phyloP scores from a whole-genome alignment of 2,329 filamentous ascomycete genomes.

The Colletotrichum tropicale region DNA sequence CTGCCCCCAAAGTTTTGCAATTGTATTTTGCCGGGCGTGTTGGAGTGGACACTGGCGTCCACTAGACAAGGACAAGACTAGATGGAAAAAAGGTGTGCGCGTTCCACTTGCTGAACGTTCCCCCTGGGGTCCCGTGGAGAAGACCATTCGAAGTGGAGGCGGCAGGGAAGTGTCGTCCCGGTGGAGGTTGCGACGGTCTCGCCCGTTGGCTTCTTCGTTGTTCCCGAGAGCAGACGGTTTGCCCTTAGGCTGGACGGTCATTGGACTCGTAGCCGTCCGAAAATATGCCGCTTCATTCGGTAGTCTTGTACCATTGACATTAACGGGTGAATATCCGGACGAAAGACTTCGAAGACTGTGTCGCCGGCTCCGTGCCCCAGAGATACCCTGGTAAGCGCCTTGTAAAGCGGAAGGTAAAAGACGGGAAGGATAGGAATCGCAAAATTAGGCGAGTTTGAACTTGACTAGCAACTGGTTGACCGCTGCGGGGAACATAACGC shows the following conservation, averaged over 20 bases:
- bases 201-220: background rate
- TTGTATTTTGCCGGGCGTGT: conserved; percentile 14
- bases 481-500: conserved; percentile 4
- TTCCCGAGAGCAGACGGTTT: background rate
- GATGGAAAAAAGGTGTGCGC: background rate
- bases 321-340: background rate
- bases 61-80: conserved; percentile 15
- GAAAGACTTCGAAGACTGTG: background rate
- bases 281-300: background rate
- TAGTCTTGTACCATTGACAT: background rate
- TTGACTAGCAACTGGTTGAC: background rate
- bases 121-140: conserved; percentile 15
- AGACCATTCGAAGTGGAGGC: background rate
- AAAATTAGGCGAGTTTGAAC: conserved; percentile 5
- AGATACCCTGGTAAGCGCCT: background rate
- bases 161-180: background rate
- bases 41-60: background rate
- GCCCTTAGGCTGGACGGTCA: background rate
- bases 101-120: conserved; percentile 5
- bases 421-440: conserved; percentile 1
- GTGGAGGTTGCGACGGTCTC: conserved; percentile 9
- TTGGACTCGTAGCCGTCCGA: no score
- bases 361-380: background rate
- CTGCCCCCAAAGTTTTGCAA: background rate
- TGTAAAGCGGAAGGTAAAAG: background rate